These are phyloP conservation scores for Calycina marina DNA, from an alignment of 2,329 filamentous ascomycete genomes.

Conservation along the genomic window DNA sequence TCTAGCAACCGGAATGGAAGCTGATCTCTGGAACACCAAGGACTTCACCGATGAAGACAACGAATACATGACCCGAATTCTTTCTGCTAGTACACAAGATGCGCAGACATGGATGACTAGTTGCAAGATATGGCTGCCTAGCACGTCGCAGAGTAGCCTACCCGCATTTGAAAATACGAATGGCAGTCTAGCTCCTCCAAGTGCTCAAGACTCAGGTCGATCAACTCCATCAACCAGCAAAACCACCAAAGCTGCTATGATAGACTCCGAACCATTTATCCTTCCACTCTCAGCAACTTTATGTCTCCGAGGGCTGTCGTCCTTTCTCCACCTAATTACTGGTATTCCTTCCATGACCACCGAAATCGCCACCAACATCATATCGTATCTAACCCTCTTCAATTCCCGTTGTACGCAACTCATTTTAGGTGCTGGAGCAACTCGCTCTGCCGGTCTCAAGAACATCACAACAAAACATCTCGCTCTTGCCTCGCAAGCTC, in stretches of 20 bases:
- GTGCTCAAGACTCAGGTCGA: constrained; percentile 17
- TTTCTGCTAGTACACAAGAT: constrained; percentile 59
- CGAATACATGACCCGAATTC: constrained; percentile 44
- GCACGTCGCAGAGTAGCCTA: constrained; percentile 12
- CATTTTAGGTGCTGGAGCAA: constrained; percentile 88
- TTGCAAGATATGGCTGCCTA: constrained; percentile 41
- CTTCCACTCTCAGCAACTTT: constrained; percentile 72
- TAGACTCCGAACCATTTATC: constrained; percentile 76
- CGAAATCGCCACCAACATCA: constrained; percentile 63
- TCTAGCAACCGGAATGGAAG: constrained; percentile 63
- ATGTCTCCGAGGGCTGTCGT: constrained; percentile 67
- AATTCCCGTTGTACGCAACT: constrained; percentile 94
- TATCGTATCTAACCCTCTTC: constrained; percentile 83
- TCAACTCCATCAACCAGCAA: constrained; percentile 8
- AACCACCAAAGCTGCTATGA: constrained; percentile 46
- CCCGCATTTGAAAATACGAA: constrained; percentile 2
- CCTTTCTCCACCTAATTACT: constrained; percentile 69
- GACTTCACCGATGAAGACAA: constrained; percentile 55
- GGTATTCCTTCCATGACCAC: constrained; percentile 80
- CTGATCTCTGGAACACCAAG: constrained; percentile 64
- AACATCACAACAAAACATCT: constrained; percentile 96
- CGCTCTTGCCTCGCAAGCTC: constrained; percentile 75
- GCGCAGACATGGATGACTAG: constrained; percentile 50
- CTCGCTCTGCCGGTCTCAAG: constrained; percentile 72
- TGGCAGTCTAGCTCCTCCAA: constrained; percentile 3